phyloP scores from a whole-genome alignment of 768 basidiomycete genomes.

The Mycena sanguinolenta region DNA sequence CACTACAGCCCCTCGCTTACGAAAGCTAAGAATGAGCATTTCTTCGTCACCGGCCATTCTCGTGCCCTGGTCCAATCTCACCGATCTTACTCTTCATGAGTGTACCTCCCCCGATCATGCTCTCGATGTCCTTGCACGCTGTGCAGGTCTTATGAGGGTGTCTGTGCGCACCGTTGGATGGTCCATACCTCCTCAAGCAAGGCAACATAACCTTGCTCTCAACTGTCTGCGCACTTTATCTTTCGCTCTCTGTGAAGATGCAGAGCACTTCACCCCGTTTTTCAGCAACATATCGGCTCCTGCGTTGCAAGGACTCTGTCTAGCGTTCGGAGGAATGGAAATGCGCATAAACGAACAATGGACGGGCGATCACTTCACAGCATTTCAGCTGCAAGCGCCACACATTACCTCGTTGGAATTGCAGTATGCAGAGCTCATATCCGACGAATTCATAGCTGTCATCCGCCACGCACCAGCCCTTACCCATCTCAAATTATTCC shows the following conservation, averaged over 20 bases:
- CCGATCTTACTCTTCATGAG: no score
- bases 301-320: neutral
- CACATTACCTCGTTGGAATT: neutral
- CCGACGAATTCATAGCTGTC: neutral
- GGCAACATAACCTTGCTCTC: neutral
- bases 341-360: neutral
- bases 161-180: neutral
- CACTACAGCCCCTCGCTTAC: no score
- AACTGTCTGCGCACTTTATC: neutral
- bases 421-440: neutral
- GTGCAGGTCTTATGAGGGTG: neutral
- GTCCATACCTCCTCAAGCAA: neutral
- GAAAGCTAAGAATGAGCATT: no score
- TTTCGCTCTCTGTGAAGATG: neutral
- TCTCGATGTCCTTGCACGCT: neutral
- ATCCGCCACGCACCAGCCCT: neutral
- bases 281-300: neutral
- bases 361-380: neutral
- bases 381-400: constrained; percentile 3
- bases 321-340: neutral
- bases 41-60: no score
- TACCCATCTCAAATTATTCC: neutral
- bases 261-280: neutral
- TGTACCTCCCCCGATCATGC: no score
- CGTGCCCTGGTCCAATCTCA: no score